phyloP scores from a whole-genome alignment of 441 rosid species.

The Erysimum pusillum region DNA sequence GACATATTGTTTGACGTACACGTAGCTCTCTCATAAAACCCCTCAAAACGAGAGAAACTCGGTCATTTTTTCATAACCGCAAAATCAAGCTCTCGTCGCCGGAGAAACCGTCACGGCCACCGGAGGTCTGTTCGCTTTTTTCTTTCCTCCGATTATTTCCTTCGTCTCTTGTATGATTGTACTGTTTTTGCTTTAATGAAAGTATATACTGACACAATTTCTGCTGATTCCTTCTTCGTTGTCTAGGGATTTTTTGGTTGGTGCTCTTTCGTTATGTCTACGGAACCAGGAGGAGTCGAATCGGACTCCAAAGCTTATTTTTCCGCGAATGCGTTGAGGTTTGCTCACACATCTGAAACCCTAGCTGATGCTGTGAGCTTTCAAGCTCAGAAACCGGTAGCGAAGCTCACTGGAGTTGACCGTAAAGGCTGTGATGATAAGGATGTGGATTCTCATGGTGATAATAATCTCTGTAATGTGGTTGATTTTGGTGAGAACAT shows the following conservation, averaged over 20 bases:
- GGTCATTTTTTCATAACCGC: background rate
- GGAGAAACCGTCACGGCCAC: slow-evolving; percentile 30
- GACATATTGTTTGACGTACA: background rate
- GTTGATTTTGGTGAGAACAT: slow-evolving; percentile 2
- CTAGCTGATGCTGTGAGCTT: slow-evolving; percentile 35
- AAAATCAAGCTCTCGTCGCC: slow-evolving; percentile 31
- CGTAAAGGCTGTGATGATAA: slow-evolving; percentile 13
- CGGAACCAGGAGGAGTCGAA: slow-evolving; percentile 50
- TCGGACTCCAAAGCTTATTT: slow-evolving; percentile 53
- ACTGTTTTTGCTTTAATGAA: background rate
- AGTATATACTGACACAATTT: background rate
- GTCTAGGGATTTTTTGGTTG: slow-evolving; percentile 23
- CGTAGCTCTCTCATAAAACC: slow-evolving; percentile 4
- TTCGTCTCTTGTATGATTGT: background rate
- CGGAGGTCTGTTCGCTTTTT: slow-evolving; percentile 18
- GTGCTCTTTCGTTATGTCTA: slow-evolving; percentile 50
- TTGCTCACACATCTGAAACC: slow-evolving; percentile 46
- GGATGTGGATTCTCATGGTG: background rate
- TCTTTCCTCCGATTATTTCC: background rate
- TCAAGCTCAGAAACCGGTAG: slow-evolving; percentile 31
- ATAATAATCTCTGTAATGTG: background rate
- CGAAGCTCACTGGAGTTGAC: slow-evolving; percentile 33
- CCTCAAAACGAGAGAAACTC: background rate
- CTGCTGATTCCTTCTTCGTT: slow-evolving; percentile 1
- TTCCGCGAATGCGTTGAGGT: slow-evolving; percentile 19